Percentiles rank a stretch among this genome's conserved stretches.
phyloP scores from a whole-genome alignment of 257 asterid species.

The Solanum ossicruentum region DNA sequence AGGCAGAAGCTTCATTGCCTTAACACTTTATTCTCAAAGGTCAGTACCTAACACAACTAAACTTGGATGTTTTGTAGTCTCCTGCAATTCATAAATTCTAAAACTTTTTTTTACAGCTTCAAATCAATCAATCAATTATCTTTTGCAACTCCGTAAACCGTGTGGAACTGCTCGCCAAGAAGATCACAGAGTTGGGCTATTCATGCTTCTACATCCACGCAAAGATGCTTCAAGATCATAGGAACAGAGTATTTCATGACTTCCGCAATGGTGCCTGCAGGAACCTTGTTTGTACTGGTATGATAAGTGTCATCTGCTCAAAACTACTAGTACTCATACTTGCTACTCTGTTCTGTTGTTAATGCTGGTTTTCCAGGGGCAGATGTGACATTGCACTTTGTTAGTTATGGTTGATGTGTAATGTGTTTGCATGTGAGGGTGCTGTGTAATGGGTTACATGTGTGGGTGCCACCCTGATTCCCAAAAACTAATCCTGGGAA shows the following conservation, averaged over 20 bases:
- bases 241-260: slow-evolving; percentile 88
- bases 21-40: slow-evolving; percentile 83
- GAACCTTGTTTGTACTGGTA: slow-evolving; percentile 96
- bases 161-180: slow-evolving; percentile 89
- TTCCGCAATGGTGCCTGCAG: slow-evolving; percentile 95
- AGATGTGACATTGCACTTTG: not conserved
- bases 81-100: not conserved
- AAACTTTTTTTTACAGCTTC: slow-evolving; percentile 50
- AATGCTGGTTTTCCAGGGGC: not conserved
- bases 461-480: not conserved
- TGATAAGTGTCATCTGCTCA: not conserved
- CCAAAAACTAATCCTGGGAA: not conserved
- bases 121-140: slow-evolving; percentile 86
- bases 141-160: slow-evolving; percentile 95
- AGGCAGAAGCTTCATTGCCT: slow-evolving; percentile 93
- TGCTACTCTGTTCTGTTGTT: not conserved
- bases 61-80: not conserved
- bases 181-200: slow-evolving; percentile 87
- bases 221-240: slow-evolving; percentile 97
- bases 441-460: not conserved
- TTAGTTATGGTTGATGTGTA: not conserved
- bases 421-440: not conserved
- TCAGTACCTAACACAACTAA: not conserved
- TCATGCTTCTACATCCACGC: slow-evolving; percentile 95
- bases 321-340: not conserved